Percentiles rank a stretch among this genome's conserved stretches.
Evolutionary conservation across 1,284 basidiomycete genomes (phyloP).

Genomic region (Austropuccinia psidii): DNA sequence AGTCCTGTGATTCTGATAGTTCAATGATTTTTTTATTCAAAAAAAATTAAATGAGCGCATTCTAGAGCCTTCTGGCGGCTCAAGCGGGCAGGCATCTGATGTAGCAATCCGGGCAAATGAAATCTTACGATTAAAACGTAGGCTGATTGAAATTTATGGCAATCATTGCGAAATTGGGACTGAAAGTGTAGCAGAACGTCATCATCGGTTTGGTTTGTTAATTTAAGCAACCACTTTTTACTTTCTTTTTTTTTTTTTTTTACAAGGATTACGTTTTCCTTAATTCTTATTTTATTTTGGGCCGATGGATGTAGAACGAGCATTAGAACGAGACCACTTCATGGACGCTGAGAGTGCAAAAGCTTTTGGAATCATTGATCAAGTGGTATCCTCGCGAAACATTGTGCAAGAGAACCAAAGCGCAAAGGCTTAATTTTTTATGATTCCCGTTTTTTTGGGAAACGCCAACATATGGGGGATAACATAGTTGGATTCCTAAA

Average conservation of each 20-base stretch:
- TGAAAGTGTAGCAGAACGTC: background rate
- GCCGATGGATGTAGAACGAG: no score
- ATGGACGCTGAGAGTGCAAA: constrained; percentile 10
- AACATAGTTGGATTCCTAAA: no score
- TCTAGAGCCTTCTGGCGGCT: constrained; percentile 84
- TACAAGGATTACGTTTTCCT: background rate
- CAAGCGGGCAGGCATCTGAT: constrained; percentile 83
- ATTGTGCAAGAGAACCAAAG: no score
- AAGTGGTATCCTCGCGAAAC: constrained; percentile 10
- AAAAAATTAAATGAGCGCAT: background rate
- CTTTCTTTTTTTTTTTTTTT: background rate
- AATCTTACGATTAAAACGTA: constrained; percentile 73
- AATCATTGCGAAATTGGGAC: constrained; percentile 43
- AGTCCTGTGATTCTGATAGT: background rate
- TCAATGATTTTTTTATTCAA: background rate
- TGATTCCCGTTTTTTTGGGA: no score
- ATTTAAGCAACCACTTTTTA: background rate
- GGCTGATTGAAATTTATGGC: constrained; percentile 70
- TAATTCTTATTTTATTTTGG: no score
- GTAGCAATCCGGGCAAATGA: constrained; percentile 90
- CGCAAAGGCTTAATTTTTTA: no score
- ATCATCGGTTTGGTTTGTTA: constrained; percentile 22
- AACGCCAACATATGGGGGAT: no score
- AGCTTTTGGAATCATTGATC: constrained; percentile 21
- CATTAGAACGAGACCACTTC: constrained; percentile 13